phyloP scores from a whole-genome alignment of 805 yeast species.

The Yamadazyma nakazawae region DNA sequence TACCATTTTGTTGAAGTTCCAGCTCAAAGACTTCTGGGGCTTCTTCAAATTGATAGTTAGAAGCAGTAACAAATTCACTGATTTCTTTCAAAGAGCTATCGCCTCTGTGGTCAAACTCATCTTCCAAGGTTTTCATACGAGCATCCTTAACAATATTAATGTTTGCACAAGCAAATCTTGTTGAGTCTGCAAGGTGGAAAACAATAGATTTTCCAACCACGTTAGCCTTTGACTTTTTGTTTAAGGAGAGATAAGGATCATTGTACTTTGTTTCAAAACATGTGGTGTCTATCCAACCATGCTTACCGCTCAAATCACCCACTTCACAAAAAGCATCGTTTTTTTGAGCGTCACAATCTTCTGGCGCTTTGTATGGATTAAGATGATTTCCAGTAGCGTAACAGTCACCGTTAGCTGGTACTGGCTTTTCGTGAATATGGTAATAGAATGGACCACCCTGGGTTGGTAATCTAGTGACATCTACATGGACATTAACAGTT shows the following conservation, averaged over 20 bases:
- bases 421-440: slow-evolving; percentile 61
- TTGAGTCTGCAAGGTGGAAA: slow-evolving; percentile 53
- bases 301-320: slow-evolving; percentile 78
- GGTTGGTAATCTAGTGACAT: slow-evolving; percentile 65
- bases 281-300: slow-evolving; percentile 68
- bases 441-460: slow-evolving; percentile 66
- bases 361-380: slow-evolving; percentile 59
- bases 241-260: slow-evolving; percentile 65
- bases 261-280: slow-evolving; percentile 61
- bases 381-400: slow-evolving; percentile 55
- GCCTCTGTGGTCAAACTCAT: slow-evolving; percentile 15
- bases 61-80: slow-evolving; percentile 7
- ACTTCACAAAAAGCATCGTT: slow-evolving; percentile 61
- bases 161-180: slow-evolving; percentile 62
- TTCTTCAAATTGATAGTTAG: slow-evolving; percentile 4
- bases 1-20: background rate
- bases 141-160: slow-evolving; percentile 33
- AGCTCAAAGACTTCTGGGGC: slow-evolving; percentile 11
- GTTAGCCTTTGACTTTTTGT: slow-evolving; percentile 52
- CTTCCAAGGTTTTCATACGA: slow-evolving; percentile 16
- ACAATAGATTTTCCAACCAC: slow-evolving; percentile 57
- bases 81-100: slow-evolving; percentile 11
- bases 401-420: slow-evolving; percentile 49
- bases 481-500: slow-evolving; percentile 63
- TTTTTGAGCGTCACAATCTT: slow-evolving; percentile 47